Evolutionary conservation across 2,329 filamentous ascomycete genomes (phyloP).

Genomic region (Microsporum ferrugineum): DNA sequence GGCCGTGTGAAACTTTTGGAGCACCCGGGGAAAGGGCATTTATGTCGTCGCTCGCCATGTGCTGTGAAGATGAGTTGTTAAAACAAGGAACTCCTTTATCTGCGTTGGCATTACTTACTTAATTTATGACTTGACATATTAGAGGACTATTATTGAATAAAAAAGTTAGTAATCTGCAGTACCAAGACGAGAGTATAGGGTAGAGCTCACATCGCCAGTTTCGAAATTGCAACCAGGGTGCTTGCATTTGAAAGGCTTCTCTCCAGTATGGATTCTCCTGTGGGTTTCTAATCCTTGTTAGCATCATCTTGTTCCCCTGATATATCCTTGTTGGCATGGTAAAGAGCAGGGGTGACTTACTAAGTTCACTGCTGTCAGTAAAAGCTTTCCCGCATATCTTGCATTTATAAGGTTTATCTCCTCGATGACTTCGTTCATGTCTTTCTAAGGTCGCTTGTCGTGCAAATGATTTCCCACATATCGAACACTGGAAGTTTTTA

Average conservation of each 20-base stretch:
- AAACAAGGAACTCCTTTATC: not conserved
- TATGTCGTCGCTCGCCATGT: slow-evolving; percentile 34
- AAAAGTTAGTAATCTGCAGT: not conserved
- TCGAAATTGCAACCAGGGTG: slow-evolving; percentile 34
- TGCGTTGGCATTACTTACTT: slow-evolving; percentile 21
- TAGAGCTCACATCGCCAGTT: slow-evolving; percentile 32
- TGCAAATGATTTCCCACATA: slow-evolving; percentile 33
- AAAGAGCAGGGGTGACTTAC: slow-evolving; percentile 17
- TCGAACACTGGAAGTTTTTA: slow-evolving; percentile 33
- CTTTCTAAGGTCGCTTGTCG: slow-evolving; percentile 34
- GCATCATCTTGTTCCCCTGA: not conserved
- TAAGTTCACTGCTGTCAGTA: slow-evolving; percentile 36
- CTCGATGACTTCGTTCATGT: slow-evolving; percentile 35
- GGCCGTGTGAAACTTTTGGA: slow-evolving; percentile 36
- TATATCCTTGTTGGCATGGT: slow-evolving; percentile 9
- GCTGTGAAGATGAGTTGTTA: slow-evolving; percentile 17
- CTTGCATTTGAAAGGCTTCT: slow-evolving; percentile 35
- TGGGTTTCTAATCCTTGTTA: slow-evolving; percentile 31
- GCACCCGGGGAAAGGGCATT: slow-evolving; percentile 30
- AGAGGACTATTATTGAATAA: slow-evolving; percentile 25
- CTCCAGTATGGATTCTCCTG: slow-evolving; percentile 32
- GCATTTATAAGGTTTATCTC: slow-evolving; percentile 35
- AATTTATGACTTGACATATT: slow-evolving; percentile 37
- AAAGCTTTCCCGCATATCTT: slow-evolving; percentile 33
- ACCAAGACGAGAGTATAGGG: not conserved